These are phyloP conservation scores for Boletus subcaerulescens DNA, from an alignment of 768 basidiomycete genomes.

Conservation along the genomic window DNA sequence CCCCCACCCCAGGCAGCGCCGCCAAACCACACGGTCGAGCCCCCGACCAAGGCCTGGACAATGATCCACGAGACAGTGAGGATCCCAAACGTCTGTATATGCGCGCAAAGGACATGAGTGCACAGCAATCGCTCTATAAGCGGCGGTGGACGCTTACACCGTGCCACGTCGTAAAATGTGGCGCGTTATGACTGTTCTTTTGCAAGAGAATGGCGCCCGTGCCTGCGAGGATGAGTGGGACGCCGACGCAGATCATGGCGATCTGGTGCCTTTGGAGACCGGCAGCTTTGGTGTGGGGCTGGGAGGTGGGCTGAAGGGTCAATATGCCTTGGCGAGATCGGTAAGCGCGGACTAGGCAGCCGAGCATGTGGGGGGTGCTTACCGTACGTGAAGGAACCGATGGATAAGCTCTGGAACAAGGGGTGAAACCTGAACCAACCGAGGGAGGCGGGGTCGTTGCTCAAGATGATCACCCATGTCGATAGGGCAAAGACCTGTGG, in stretches of 20 bases:
- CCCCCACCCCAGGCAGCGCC: conserved; percentile 72
- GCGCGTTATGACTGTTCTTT: conserved; percentile 47
- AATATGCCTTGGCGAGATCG: conserved; percentile 51
- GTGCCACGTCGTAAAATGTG: conserved; percentile 76
- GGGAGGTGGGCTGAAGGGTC: conserved; percentile 72
- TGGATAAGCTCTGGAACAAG: conserved; percentile 53
- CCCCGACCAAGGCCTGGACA: conserved; percentile 60
- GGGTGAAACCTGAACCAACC: conserved; percentile 73
- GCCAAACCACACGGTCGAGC: conserved; percentile 72
- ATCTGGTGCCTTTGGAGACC: conserved; percentile 71
- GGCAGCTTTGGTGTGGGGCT: conserved; percentile 59
- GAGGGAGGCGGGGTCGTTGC: conserved; percentile 40
- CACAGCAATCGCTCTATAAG: not conserved
- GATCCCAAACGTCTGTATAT: conserved; percentile 58
- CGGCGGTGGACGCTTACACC: conserved; percentile 43
- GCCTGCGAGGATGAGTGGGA: conserved; percentile 59
- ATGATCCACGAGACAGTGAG: conserved; percentile 59
- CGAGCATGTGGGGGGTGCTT: conserved; percentile 5
- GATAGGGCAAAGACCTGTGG: conserved; percentile 38
- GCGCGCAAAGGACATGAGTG: not conserved
- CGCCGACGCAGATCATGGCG: conserved; percentile 51
- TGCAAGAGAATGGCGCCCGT: conserved; percentile 59
- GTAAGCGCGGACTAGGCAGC: not conserved
- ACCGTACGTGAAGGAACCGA: conserved; percentile 65
- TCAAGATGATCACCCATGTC: conserved; percentile 47